Evolutionary conservation across 2,329 filamentous ascomycete genomes (phyloP), one percentile per base, ranked within the genome.

Genomic region (Penicillium palitans): DNA sequence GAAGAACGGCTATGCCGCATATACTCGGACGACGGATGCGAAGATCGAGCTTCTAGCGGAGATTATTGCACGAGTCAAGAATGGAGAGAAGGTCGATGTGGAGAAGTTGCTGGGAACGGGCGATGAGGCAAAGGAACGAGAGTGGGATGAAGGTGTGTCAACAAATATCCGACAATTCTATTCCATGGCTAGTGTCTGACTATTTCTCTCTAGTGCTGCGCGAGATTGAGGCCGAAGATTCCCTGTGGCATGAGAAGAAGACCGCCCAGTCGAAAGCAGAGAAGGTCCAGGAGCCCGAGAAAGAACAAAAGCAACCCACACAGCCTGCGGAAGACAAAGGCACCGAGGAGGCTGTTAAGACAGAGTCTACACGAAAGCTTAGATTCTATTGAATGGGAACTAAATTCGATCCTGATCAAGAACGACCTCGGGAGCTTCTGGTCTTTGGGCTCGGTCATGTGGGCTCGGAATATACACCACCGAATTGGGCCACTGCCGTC

Each of bases 91-190:
- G 17, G 89, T 97, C 21, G 91, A 98, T 74, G 92, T 98, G 2
- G 91, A 95, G 72, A 87, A 86, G 69, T 78, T 87, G 40, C 75
- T 99, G 50, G 93, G 95, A 4, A 90, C 90, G 0, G 92, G 91
- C 0, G 86, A 95, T 69, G 78, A 83, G 44, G 83, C 83, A 64
- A 85, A 85, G 71, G 95, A 99, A 76, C 80, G 83, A 62, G 90
- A 92, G 68, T 99, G 95, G 96, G 90, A 93, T 76, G 87, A 96
- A 72, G 86, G 91, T 90, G 78, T 71, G 83, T 74, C 56, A 37
- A 33, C 37, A 50, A 12, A 37, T 31, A 25, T 29, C 13, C 12
- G 7, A 7, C 21, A 6, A 13, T 48, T 25, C 3, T 31, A 6
- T n/a, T 27, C 6, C 1, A 29, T 40, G 19, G 5, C 33, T 49